Base-by-base conservation (phyloP, 2,329 filamentous ascomycete genomes). In the Purpureocillium lavendulum region DNA sequence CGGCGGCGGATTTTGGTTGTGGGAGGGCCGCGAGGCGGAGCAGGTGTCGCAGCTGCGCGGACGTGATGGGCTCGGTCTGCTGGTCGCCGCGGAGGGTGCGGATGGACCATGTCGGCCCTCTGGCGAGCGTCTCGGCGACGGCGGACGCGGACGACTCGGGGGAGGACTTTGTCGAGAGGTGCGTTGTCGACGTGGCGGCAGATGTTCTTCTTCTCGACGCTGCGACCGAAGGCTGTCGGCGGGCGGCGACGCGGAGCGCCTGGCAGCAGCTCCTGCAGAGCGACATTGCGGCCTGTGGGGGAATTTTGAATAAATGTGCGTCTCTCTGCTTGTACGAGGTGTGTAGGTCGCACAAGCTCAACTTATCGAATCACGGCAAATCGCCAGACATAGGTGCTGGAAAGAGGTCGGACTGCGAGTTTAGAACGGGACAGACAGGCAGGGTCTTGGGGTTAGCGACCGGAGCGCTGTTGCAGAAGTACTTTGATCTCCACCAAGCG, bases 21-120 rank as follows among this genome's bases (percentile, higher is more conserved):
- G 90, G 88, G 0, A 98, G 80, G 12, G 90, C 89, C 4, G 89
- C 94, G 30, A 97, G 80, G 14, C 86, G 84, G 29, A 96, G 80
- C 9, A 97, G 79, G 59, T 96, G 90, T 50, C 77, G 79, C 0
- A 97, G 74, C 58, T 87, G 80, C 33, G 76, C 57, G 1, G 78
- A 66, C 0, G 82, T 80, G 45, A 94, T 73, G 41, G 60, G 60
- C 36, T 68, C 55, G 51, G 51, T 14, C 14, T 33, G 58, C 29
- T 30, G 42, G 18, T 16, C 39, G 7, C 33, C 38, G 21, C 37
- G 69, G 5, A 95, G 77, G 8, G 84, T 82, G 28, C 77, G 69
- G 48, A 94, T 81, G 34, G 89, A 95, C 89, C 89, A 96, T 36
- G 76, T 82, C 16, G 89, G 87, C 43, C 73, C 29, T 7, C 11